phyloP scores from a whole-genome alignment of 2,329 filamentous ascomycete species.

The Teratosphaeria pseudoeucalypti region DNA sequence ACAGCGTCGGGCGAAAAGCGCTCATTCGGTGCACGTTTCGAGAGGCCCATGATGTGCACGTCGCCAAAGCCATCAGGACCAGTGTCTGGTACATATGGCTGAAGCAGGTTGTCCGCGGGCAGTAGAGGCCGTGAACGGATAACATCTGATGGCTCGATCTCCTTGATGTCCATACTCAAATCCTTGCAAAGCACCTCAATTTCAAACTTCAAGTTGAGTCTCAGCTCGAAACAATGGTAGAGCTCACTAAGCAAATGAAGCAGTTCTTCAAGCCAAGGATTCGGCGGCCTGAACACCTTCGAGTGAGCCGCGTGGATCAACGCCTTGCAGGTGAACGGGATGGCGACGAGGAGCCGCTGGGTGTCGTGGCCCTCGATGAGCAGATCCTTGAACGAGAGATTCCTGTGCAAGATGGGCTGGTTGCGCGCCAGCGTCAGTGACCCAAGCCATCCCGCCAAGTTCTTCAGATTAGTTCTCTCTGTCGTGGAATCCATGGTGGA shows the following conservation, averaged over 20 bases:
- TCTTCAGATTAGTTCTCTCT: slow-evolving; percentile 83
- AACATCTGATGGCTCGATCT: slow-evolving; percentile 74
- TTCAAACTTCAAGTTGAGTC: slow-evolving; percentile 95
- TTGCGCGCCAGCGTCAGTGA: slow-evolving; percentile 86
- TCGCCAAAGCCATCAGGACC: slow-evolving; percentile 70
- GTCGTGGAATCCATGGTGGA: slow-evolving; percentile 71
- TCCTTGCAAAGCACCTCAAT: slow-evolving; percentile 96
- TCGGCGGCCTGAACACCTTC: slow-evolving; percentile 83
- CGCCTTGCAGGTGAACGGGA: slow-evolving; percentile 96
- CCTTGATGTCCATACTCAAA: slow-evolving; percentile 82
- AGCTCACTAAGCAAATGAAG: slow-evolving; percentile 83
- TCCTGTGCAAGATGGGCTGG: slow-evolving; percentile 89
- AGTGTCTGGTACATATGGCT: slow-evolving; percentile 33
- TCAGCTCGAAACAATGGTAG: slow-evolving; percentile 85
- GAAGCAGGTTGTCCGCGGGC: slow-evolving; percentile 22
- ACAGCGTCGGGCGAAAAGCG: slow-evolving; percentile 68
- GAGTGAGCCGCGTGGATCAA: slow-evolving; percentile 75
- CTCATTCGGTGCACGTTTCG: slow-evolving; percentile 51
- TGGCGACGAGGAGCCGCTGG: slow-evolving; percentile 80
- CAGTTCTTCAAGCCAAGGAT: slow-evolving; percentile 97
- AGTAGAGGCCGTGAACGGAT: slow-evolving; percentile 60
- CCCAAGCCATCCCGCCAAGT: slow-evolving; percentile 86
- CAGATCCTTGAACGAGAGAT: slow-evolving; percentile 93
- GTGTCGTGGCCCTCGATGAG: slow-evolving; percentile 89
- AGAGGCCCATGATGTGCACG: slow-evolving; percentile 59